A percentile compares a stretch with the other conserved stretches of the same genome.
phyloP scores from a whole-genome alignment of 345 rosid genomes.

The Orychophragmus violaceus region DNA sequence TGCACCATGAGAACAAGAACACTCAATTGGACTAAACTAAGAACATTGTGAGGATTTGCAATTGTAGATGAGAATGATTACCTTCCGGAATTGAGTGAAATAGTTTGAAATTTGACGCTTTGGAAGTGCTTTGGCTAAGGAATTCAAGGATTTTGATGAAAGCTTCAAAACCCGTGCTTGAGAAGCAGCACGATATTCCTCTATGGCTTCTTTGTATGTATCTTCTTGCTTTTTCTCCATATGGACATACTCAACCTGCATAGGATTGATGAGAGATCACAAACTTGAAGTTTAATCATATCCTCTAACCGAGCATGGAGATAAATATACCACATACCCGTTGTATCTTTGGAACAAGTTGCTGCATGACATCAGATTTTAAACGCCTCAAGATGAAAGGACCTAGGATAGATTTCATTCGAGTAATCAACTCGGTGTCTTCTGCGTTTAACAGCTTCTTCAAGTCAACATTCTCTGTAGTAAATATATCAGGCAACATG shows the following conservation, averaged over 20 bases:
- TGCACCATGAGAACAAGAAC: not conserved
- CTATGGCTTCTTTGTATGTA: conserved; percentile 86
- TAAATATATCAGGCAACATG: conserved; percentile 95
- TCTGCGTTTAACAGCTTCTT: conserved; percentile 81
- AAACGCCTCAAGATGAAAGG: conserved; percentile 94
- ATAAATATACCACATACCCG: conserved; percentile 38
- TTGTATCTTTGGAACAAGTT: conserved; percentile 90
- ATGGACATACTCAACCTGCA: conserved; percentile 77
- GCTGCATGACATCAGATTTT: conserved; percentile 97
- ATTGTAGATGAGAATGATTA: conserved; percentile 15
- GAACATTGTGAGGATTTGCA: not conserved
- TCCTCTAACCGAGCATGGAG: not conserved
- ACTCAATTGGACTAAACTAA: not conserved
- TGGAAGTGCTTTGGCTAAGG: conserved; percentile 56
- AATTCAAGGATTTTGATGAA: conserved; percentile 41
- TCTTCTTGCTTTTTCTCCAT: conserved; percentile 77
- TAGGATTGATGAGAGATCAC: conserved; percentile 1
- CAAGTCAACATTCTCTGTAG: conserved; percentile 85
- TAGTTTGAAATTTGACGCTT: conserved; percentile 84
- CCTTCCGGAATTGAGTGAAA: conserved; percentile 95
- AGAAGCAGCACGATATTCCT: conserved; percentile 78
- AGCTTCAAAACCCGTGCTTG: conserved; percentile 58
- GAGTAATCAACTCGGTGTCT: conserved; percentile 69
- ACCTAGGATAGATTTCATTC: conserved; percentile 91
- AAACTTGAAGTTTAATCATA: not conserved